Base-by-base conservation (phyloP, 352 stramenopile genomes). In the Globisporangium carolinianum region DNA sequence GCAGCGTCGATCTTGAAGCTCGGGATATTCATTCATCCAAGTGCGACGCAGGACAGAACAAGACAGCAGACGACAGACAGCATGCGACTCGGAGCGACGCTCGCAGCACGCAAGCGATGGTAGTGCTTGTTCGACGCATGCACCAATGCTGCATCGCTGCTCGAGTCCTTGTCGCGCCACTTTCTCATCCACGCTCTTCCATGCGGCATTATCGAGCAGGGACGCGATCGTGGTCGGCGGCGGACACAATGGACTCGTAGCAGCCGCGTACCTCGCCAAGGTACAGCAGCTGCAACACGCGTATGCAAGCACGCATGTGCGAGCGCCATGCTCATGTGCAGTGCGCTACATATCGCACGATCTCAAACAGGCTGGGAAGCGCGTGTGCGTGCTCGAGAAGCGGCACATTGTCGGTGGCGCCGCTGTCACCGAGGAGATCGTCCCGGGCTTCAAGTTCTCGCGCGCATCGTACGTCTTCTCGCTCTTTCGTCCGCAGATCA, bases 371-470 rank as follows among this genome's bases (percentile, higher is more conserved):
- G 83, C 81, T 4, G 83, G 83, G 5, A 94, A 94, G 70, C 77
- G 76, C 49, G 86, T 97, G 15, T 90, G 87, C 38, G 87, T 97
- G 37, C 61, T 97, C 54, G 89, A 97, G 69, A 88, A 90, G 61
- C 71, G 89, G 2, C 76, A 94, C 55, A 18, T 97, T n/a, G 73
- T 97, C 3, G 89, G 89, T 2, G 89, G 89, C 4, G 89, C 89
- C 7, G 89, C 89, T 0, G 87, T 97, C 48, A 97, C 89, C 5
- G 89, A 97, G 61, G 89, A 97, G 57, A 89, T 97, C 60, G 79
- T 97, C 47, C 84, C 87, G 0, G 86, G 88, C 15, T 97, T 95
- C 71, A 88, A 91, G 42, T 97, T 97, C 66, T 96, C 86, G 42
- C 78, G 89, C 41, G 89, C 83, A 9, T 97, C 89, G 39, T 97